Evolutionary conservation across 306 rosid genomes (phyloP).

Genomic region (Abrus pulchellus): DNA sequence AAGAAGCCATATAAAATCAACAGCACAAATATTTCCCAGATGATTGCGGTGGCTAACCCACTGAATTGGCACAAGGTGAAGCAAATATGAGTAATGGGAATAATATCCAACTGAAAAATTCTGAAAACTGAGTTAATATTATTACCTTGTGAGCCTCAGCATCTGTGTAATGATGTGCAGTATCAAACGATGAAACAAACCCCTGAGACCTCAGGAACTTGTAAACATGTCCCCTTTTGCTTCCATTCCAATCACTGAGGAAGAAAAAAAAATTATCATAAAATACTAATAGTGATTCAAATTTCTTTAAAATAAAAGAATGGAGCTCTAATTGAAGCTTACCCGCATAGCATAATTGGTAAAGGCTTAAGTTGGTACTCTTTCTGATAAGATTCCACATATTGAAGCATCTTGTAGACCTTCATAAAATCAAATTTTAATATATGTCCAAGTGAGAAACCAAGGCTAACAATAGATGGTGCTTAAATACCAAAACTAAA

Average conservation of each 20-base stretch:
- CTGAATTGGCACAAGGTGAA: slow-evolving; percentile 51
- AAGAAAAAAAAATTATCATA: background rate
- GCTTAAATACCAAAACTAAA: slow-evolving; percentile 9
- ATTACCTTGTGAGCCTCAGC: slow-evolving; percentile 88
- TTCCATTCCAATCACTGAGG: slow-evolving; percentile 93
- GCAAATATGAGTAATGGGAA: slow-evolving; percentile 27
- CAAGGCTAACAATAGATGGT: background rate
- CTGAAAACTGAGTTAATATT: slow-evolving; percentile 9
- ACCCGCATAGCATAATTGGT: slow-evolving; percentile 94
- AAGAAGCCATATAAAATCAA: slow-evolving; percentile 92
- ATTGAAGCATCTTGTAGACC: slow-evolving; percentile 88
- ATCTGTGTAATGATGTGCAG: slow-evolving; percentile 86
- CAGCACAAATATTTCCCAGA: slow-evolving; percentile 87
- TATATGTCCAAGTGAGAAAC: slow-evolving; percentile 17
- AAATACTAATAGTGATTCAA: slow-evolving; percentile 1
- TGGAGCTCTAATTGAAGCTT: slow-evolving; percentile 31
- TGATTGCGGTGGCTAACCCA: slow-evolving; percentile 97
- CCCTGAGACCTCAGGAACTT: slow-evolving; percentile 88
- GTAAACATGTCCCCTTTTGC: slow-evolving; percentile 92
- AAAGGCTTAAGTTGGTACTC: slow-evolving; percentile 76
- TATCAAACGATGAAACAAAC: slow-evolving; percentile 89
- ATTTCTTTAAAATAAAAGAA: background rate
- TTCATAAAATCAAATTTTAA: slow-evolving; percentile 36
- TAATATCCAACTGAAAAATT: slow-evolving; percentile 19
- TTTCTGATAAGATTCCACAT: slow-evolving; percentile 79